These are phyloP conservation scores for Theobroma grandiflorum DNA, from an alignment of 441 rosid genomes.

Conservation along the genomic window DNA sequence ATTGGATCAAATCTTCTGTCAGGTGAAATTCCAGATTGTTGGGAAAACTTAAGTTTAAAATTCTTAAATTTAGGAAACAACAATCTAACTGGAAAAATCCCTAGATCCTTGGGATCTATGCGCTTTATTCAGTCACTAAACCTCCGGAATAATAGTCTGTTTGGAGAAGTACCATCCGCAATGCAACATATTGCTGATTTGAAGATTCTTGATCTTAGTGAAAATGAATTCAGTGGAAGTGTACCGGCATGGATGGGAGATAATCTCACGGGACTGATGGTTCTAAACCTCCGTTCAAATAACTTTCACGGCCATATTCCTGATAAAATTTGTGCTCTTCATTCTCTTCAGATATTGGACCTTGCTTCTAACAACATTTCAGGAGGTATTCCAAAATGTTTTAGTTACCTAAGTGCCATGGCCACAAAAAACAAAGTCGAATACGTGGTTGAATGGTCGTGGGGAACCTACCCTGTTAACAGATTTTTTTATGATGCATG, in stretches of 20 bases:
- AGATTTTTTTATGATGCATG: no score
- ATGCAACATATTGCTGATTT: neutral
- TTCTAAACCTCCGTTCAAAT: neutral
- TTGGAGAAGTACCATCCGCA: neutral
- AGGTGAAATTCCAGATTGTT: slow-evolving; percentile 17
- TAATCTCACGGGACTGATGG: neutral
- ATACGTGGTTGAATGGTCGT: no score
- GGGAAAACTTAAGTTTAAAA: neutral
- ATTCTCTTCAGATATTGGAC: neutral
- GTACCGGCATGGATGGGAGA: neutral
- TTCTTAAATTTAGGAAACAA: neutral
- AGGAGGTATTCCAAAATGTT: neutral
- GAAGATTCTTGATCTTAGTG: neutral
- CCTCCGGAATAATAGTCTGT: no score
- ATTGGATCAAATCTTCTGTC: neutral
- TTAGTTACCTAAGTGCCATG: neutral
- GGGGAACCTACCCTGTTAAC: no score
- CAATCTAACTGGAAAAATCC: slow-evolving; percentile 6
- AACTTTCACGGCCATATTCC: neutral
- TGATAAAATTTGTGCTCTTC: neutral
- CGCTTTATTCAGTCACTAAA: neutral
- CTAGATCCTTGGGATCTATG: slow-evolving; percentile 15
- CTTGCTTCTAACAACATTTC: slow-evolving; percentile 9
- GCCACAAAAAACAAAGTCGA: no score
- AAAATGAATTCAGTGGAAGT: neutral